A percentile compares a stretch with the other conserved stretches of the same genome.
These are phyloP conservation scores for Psilocybe tampanensis DNA, from an alignment of 768 basidiomycete species.

Conservation along the genomic window DNA sequence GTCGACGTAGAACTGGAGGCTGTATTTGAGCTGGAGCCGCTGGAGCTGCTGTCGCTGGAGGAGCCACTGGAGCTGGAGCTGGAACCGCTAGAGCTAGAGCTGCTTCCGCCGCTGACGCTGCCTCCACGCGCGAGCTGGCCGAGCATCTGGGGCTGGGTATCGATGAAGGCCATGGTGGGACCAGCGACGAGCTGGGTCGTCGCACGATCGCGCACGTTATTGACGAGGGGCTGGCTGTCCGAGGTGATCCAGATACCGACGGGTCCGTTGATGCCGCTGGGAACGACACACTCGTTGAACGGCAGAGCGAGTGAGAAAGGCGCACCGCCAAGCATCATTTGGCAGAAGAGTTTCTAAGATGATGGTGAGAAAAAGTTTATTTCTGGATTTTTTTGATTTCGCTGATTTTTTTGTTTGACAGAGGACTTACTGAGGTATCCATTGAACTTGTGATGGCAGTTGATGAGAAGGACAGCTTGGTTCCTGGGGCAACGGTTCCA, in stretches of 20 bases:
- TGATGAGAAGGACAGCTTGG: conserved; percentile 62
- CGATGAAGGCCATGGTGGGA: conserved; percentile 69
- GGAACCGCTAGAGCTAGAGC: conserved; percentile 10
- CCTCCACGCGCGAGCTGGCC: conserved; percentile 42
- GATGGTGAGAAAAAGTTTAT: conserved; percentile 4
- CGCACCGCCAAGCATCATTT: conserved; percentile 72
- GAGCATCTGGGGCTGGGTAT: conserved; percentile 56
- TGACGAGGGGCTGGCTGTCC: conserved; percentile 61
- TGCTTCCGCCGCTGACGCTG: conserved; percentile 4
- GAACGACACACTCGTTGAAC: conserved; percentile 62
- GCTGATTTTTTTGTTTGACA: neutral
- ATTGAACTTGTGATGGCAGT: conserved; percentile 54
- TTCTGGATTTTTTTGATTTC: neutral
- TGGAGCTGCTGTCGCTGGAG: conserved; percentile 10
- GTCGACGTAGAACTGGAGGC: conserved; percentile 21
- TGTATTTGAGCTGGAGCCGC: conserved; percentile 8
- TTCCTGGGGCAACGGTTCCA: conserved; percentile 57
- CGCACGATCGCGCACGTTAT: conserved; percentile 60
- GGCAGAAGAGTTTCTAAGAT: conserved; percentile 61
- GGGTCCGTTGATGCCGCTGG: conserved; percentile 69
- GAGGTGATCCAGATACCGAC: conserved; percentile 74
- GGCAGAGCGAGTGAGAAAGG: conserved; percentile 61
- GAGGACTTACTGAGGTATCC: conserved; percentile 39
- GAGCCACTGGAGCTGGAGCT: conserved; percentile 9
- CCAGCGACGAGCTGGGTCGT: conserved; percentile 65